Evolutionary conservation across 352 stramenopile genomes (phyloP).

Genomic region (Pythium sukuiense): DNA sequence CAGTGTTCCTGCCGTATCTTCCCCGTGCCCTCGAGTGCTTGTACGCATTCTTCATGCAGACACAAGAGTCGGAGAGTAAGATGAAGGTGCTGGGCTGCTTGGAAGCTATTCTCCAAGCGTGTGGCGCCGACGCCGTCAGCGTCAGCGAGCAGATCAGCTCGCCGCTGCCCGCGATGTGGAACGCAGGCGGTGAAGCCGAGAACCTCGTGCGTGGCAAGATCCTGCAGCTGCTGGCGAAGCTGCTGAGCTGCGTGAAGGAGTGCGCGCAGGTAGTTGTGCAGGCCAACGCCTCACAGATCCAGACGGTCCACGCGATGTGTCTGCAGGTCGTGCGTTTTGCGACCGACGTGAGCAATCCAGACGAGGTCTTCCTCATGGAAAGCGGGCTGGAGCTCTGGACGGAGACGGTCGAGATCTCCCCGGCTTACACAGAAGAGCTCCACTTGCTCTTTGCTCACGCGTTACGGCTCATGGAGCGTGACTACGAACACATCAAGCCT

Average conservation of each 20-base stretch:
- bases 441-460: constrained; percentile 68
- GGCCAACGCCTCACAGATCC: constrained; percentile 22
- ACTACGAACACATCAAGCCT: constrained; percentile 77
- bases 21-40: constrained; percentile 57
- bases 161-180: constrained; percentile 71
- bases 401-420: constrained; percentile 47
- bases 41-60: constrained; percentile 67
- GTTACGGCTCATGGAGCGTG: constrained; percentile 65
- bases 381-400: constrained; percentile 75
- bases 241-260: constrained; percentile 62
- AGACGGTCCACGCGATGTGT: constrained; percentile 64
- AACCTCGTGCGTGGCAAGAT: constrained; percentile 85
- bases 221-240: constrained; percentile 67
- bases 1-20: constrained; percentile 70
- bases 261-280: constrained; percentile 21
- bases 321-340: constrained; percentile 68
- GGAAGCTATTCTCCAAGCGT: constrained; percentile 71
- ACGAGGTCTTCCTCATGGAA: constrained; percentile 87
- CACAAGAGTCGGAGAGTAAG: constrained; percentile 70
- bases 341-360: constrained; percentile 76
- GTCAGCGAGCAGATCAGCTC: constrained; percentile 69
- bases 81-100: constrained; percentile 77
- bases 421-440: constrained; percentile 63
- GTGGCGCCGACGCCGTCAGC: constrained; percentile 41
- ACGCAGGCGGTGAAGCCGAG: constrained; percentile 63